A percentile compares a stretch with the other conserved stretches of the same genome.
Evolutionary conservation across 331 rosid species (phyloP).

Genomic region (Pyracantha coccinea): DNA sequence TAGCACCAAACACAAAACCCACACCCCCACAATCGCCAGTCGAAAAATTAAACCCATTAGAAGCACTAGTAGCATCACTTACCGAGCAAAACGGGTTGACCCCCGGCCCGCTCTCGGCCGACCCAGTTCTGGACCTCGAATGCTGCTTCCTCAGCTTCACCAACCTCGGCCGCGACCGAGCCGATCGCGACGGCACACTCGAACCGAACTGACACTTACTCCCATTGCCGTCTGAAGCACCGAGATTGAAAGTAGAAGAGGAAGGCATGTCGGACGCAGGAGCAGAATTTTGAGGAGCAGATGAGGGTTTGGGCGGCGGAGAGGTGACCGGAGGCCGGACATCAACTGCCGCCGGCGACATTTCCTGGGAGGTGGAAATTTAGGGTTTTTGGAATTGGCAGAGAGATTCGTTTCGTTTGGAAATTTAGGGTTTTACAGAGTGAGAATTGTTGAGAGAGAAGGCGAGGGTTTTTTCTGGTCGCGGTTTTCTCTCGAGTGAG

Average conservation of each 20-base stretch:
- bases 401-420: not conserved
- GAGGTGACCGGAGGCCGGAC: conserved; percentile 16
- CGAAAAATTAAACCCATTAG: conserved; percentile 10
- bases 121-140: conserved; percentile 24
- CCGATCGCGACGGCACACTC: conserved; percentile 8
- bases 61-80: conserved; percentile 12
- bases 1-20: conserved; percentile 49
- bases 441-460: too few relatives aligned
- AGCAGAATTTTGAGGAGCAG: not conserved
- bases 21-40: conserved; percentile 10
- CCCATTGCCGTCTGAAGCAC: conserved; percentile 18
- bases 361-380: conserved; percentile 3
- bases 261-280: conserved; percentile 1
- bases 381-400: conserved; percentile 7
- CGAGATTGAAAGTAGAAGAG: conserved; percentile 15
- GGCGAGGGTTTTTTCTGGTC: too few relatives aligned
- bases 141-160: too few relatives aligned
- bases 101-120: conserved; percentile 21
- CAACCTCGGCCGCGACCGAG: conserved; percentile 36
- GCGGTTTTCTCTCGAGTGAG: not conserved
- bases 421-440: too few relatives aligned
- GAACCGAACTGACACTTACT: conserved; percentile 9
- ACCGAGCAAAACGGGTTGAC: conserved; percentile 38
- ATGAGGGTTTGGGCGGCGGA: not conserved
- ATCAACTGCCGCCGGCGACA: conserved; percentile 32